These are phyloP conservation scores for Chrysanthemum lavandulifolium DNA, from an alignment of 129 eudicot genomes.

Conservation along the genomic window DNA sequence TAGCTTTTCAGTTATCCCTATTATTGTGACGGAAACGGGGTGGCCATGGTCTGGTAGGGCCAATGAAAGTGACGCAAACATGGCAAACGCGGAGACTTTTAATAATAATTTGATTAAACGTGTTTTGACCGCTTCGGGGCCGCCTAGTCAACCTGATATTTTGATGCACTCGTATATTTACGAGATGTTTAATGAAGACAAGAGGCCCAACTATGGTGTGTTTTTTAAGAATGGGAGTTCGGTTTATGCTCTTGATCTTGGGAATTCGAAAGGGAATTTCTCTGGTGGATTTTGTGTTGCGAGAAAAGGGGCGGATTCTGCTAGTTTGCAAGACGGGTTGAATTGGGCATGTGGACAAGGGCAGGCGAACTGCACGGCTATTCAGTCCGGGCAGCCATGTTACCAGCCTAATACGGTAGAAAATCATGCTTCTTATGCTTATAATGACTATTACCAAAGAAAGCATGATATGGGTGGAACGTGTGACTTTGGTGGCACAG, in stretches of 20 bases:
- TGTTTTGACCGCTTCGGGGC: conserved; percentile 57
- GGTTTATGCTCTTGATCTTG: conserved; percentile 50
- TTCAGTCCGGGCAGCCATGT: conserved; percentile 37
- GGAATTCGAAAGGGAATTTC: conserved; percentile 15
- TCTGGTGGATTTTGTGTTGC: conserved; percentile 35
- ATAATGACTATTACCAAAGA: conserved; percentile 41
- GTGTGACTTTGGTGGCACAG: conserved; percentile 44
- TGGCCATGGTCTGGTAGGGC: conserved; percentile 74
- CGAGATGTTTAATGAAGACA: conserved; percentile 59
- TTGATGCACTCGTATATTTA: conserved; percentile 55
- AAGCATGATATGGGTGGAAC: conserved; percentile 34
- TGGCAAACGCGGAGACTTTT: conserved; percentile 55
- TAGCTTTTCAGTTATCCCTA: conserved; percentile 45
- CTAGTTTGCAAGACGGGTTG: conserved; percentile 29
- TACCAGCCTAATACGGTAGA: conserved; percentile 36
- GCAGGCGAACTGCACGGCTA: conserved; percentile 36
- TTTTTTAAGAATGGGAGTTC: conserved; percentile 56
- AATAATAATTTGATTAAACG: conserved; percentile 55
- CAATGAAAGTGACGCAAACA: conserved; percentile 67
- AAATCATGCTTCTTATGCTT: conserved; percentile 47
- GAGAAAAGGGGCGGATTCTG: conserved; percentile 29
- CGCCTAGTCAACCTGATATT: conserved; percentile 56
- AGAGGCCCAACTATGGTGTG: conserved; percentile 54
- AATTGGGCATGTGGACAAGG: conserved; percentile 48
- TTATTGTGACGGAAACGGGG: conserved; percentile 75